Evolutionary conservation across 1,284 basidiomycete genomes (phyloP), one percentile per base, ranked within the genome.

Genomic region (Laetiporus sulphureus): DNA sequence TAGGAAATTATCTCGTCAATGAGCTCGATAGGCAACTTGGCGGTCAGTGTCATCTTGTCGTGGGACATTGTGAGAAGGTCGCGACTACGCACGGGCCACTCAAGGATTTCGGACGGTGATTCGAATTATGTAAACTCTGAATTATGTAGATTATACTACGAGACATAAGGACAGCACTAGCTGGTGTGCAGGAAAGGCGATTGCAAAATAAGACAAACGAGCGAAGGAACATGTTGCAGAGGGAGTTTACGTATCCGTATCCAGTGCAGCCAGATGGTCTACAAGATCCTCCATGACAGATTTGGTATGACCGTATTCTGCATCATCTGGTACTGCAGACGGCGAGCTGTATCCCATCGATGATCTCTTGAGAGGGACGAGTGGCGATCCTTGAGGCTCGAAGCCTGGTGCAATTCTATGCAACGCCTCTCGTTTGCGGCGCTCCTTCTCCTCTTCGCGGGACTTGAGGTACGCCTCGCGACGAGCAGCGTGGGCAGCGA

Each of bases 261-360:
- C 81, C 57, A 88, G 56, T 22, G 76, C 75, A 20, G 83, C 89
- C 35, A 92, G 66, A 49, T 83, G 78, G 50, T 87, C 77, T 19
- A 91, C 86, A 21, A 91, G 62, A 53, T 86, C 80, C 43, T 87
- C 84, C 87, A 92, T 90, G 6, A 84, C 81, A 29, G 83, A 79
- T 49, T 62, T 65, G 18, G 65, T 58, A 29, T 58, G 53, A 5
- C 46, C 49, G 4, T 43, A 12, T 4, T 36, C 36, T 10, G 15
- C 27, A 6, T 15, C 11, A 21, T 19, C 30, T 32, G 25, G 4
- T 5, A 20, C 32, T 4, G n/a, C 18, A 6, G 32, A 20, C 8
- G 36, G 30, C 18, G 34, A 24, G 18, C 24, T 36, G 11, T 22
- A 32, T 7, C 45, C 58, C 49, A 30, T 52, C 49, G 47, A 50